Percentiles rank a stretch among this genome's conserved stretches.
Evolutionary conservation across 768 basidiomycete genomes (phyloP).

Genomic region (Boletus rubropictus): DNA sequence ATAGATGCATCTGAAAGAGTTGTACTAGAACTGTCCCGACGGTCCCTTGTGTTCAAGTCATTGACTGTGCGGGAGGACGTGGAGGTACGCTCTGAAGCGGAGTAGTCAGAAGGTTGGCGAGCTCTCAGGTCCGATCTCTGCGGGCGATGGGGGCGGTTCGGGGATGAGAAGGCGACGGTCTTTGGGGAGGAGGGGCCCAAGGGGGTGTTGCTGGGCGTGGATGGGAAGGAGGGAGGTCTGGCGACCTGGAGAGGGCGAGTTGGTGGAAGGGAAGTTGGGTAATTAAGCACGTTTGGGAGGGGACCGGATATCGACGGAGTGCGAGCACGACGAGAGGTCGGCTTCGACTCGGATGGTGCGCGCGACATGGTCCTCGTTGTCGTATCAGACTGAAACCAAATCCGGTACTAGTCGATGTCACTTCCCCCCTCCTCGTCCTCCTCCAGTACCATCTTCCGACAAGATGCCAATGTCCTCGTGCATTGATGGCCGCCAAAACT

Average conservation of each 20-base stretch:
- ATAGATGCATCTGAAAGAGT: slow-evolving; percentile 41
- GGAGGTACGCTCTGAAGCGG: slow-evolving; percentile 45
- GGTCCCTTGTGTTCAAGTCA: slow-evolving; percentile 25
- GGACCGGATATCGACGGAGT: slow-evolving; percentile 42
- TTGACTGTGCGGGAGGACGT: slow-evolving; percentile 35
- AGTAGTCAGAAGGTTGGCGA: slow-evolving; percentile 48
- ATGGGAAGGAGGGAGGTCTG: slow-evolving; percentile 43
- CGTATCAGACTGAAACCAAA: slow-evolving; percentile 1
- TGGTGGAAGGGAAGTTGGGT: slow-evolving; percentile 32
- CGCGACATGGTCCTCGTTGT: slow-evolving; percentile 42
- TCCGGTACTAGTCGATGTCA: slow-evolving; percentile 3
- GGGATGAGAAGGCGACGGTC: slow-evolving; percentile 36
- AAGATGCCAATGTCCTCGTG: slow-evolving; percentile 31
- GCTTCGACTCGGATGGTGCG: slow-evolving; percentile 24
- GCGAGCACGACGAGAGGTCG: slow-evolving; percentile 37
- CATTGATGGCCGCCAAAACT: slow-evolving; percentile 46
- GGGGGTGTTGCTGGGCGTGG: slow-evolving; percentile 43
- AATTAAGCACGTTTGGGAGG: slow-evolving; percentile 29
- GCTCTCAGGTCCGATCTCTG: slow-evolving; percentile 61
- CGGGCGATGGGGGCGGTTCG: slow-evolving; percentile 55
- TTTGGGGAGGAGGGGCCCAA: slow-evolving; percentile 32
- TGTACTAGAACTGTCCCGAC: slow-evolving; percentile 50
- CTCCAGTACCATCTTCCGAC: slow-evolving; percentile 9
- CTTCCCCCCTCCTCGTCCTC: slow-evolving; percentile 9
- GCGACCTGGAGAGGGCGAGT: slow-evolving; percentile 59